Base-by-base conservation (phyloP, 192 early-diverging fungal species). In the Geranomyces variabilis region DNA sequence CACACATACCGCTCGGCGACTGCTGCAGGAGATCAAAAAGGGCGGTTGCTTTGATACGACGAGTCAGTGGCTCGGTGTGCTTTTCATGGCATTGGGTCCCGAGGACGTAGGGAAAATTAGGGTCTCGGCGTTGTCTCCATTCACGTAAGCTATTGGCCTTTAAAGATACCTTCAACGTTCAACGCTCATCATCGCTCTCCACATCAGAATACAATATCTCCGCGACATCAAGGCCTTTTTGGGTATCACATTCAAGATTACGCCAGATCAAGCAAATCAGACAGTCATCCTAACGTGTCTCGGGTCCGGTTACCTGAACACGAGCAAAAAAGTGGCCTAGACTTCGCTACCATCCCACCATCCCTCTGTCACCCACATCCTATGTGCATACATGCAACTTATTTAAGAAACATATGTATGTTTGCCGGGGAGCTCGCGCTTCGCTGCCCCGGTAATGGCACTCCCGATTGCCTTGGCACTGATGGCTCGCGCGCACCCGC, bases 41-140 rank as follows among this genome's bases (percentile, higher is more conserved):
- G 93, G 79, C 1, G 97, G 95, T 6, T 94, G 91, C 75, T 94
- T 99, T 33, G 96, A 97, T 77, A 90, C 90, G 17, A 69, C 87
- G 26, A 88, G 87, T 70, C 96, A 97, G 81, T 96, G 95, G 89
- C 79, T 96, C 67, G 84, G 89, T 19, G 77, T 97, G 46, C 79
- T 97, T 71, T 79, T 94, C 70, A 90, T 97, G 92, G 89, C 92
- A 10, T 71, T 97, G 29, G 88, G 91, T 10, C 91, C 96, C 1
- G 94, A 97, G 74, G 95, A 99, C 81, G 97, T 96, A 29, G 88
- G 90, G 34, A 96, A 96, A 77, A 85, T 96, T 21, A 82, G 95
- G 28, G 80, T 96, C 31, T 94, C 93, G 14, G 81, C 87, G 66
- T 82, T 99, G 29, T 92, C 92, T 14, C 89, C 92, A 29, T 94